phyloP scores from a whole-genome alignment of 495 filamentous ascomycete genomes.

The Talaromyces proteolyticus region DNA sequence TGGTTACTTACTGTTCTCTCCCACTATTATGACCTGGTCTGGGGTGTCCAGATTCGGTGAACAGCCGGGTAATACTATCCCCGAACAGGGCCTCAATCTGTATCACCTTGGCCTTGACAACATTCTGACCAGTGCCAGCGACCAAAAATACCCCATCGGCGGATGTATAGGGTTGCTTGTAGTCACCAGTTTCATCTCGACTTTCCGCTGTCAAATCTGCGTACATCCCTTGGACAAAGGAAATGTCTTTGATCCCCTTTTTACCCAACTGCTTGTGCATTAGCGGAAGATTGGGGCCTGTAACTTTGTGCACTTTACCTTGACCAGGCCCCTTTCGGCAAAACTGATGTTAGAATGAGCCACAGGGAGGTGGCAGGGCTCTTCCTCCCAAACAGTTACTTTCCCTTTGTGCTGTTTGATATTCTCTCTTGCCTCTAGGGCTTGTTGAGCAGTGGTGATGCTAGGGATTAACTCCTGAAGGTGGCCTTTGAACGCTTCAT shows the following conservation, averaged over 20 bases:
- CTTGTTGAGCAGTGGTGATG: constrained; percentile 13
- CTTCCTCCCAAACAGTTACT: not conserved
- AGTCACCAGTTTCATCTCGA: not conserved
- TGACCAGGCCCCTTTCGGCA: constrained; percentile 18
- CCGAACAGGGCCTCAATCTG: not conserved
- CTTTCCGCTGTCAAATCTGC: not conserved
- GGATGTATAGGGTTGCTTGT: not conserved
- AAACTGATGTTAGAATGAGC: constrained; percentile 22
- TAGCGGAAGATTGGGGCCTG: not conserved
- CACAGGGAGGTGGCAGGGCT: not conserved
- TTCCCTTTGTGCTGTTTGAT: constrained; percentile 7
- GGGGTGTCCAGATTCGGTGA: not conserved
- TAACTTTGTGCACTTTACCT: constrained; percentile 11
- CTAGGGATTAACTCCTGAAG: constrained; percentile 12
- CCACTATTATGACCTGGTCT: not conserved
- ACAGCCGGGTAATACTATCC: not conserved
- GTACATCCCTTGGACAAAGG: not conserved
- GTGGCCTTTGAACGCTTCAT: constrained; percentile 18
- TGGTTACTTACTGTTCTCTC: constrained; percentile 11
- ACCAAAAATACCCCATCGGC: not conserved
- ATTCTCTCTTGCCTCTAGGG: constrained; percentile 3
- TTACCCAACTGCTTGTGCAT: constrained; percentile 14
- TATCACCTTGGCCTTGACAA: not conserved
- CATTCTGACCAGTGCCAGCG: not conserved
- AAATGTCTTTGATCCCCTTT: not conserved